Percentiles rank a stretch among this genome's conserved stretches.
Conservation (phyloP, 169 alveolate species). For the Plasmodium yoelii region DNA sequence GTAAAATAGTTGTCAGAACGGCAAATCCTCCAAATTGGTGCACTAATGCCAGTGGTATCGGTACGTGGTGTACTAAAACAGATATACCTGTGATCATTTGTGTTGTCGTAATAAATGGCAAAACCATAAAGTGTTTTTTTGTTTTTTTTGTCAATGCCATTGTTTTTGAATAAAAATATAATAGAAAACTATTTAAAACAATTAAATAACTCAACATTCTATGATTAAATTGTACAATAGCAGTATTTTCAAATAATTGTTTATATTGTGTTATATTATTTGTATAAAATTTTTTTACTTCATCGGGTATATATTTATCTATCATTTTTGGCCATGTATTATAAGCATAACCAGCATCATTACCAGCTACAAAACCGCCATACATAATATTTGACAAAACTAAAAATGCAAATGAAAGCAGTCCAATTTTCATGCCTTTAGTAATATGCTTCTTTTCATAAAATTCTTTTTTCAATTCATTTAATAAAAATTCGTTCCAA, state of each 20-base stretch:
- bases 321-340: slow-evolving; percentile 92
- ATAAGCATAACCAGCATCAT: slow-evolving; percentile 89
- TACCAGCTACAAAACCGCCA: slow-evolving; percentile 91
- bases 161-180: slow-evolving; percentile 42
- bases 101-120: slow-evolving; percentile 80
- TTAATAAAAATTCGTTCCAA: slow-evolving; percentile 53
- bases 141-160: slow-evolving; percentile 62
- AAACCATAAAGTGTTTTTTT: slow-evolving; percentile 78
- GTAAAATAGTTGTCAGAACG: slow-evolving; percentile 80
- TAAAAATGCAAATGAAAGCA: slow-evolving; percentile 29
- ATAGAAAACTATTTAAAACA: slow-evolving; percentile 61
- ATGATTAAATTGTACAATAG: slow-evolving; percentile 89
- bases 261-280: slow-evolving; percentile 39
- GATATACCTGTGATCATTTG: slow-evolving; percentile 82
- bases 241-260: slow-evolving; percentile 86
- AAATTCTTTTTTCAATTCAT: slow-evolving; percentile 49
- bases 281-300: slow-evolving; percentile 64
- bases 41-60: slow-evolving; percentile 82
- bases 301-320: slow-evolving; percentile 86
- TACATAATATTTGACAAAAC: slow-evolving; percentile 57
- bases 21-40: slow-evolving; percentile 85
- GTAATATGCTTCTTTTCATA: slow-evolving; percentile 58
- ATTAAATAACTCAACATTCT: slow-evolving; percentile 87
- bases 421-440: slow-evolving; percentile 39
- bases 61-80: slow-evolving; percentile 82